A percentile compares a stretch with the other conserved stretches of the same genome.
Conservation (phyloP, 2,329 filamentous ascomycete species). For the Neonectria neomacrospora region DNA sequence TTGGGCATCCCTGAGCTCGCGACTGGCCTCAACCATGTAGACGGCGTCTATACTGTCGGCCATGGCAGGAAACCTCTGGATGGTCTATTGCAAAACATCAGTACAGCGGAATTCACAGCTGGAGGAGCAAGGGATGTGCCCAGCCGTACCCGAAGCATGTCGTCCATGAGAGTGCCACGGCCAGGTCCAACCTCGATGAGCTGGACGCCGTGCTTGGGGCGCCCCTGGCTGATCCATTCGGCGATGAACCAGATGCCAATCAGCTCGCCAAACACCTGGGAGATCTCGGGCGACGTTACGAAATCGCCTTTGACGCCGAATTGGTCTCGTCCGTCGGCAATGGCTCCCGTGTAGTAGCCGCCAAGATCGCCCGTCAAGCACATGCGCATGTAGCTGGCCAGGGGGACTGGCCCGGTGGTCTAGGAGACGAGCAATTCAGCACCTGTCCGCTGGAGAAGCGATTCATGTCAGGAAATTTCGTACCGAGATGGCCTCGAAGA, state of each 20-base stretch:
- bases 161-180: constrained; percentile 95
- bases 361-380: constrained; percentile 90
- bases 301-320: constrained; percentile 97
- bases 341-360: constrained; percentile 90
- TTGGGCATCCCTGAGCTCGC: constrained; percentile 79
- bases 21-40: constrained; percentile 94
- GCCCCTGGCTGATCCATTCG: constrained; percentile 95
- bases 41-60: constrained; percentile 83
- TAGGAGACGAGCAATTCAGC: constrained; percentile 34
- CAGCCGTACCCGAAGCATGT: constrained; percentile 83
- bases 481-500: constrained; percentile 89
- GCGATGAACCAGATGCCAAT: constrained; percentile 94
- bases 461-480: constrained; percentile 8
- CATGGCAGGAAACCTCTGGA: constrained; percentile 84
- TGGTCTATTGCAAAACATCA: constrained; percentile 67
- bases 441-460: not conserved
- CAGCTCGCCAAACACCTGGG: constrained; percentile 94
- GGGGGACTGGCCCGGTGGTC: constrained; percentile 87
- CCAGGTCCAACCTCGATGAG: constrained; percentile 95
- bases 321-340: constrained; percentile 77
- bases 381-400: constrained; percentile 98
- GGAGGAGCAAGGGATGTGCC: not conserved
- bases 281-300: constrained; percentile 96
- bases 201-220: constrained; percentile 78
- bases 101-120: not conserved